Conservation (phyloP, 805 yeast genomes). For the Wickerhamiella shivajii region DNA sequence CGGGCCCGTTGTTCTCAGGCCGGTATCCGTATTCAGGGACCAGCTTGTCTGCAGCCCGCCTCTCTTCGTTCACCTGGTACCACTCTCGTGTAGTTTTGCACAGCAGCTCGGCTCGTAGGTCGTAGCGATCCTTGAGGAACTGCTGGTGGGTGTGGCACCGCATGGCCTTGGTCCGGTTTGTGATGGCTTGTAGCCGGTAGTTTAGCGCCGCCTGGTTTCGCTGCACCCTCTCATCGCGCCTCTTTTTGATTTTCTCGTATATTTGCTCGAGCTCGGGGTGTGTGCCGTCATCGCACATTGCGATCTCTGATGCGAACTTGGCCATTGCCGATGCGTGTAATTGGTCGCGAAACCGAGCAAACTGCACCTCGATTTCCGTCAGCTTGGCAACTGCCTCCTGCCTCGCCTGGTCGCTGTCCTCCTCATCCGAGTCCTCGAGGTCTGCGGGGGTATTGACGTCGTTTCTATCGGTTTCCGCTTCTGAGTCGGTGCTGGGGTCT, state of each 20-base stretch:
- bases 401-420: slow-evolving; percentile 26
- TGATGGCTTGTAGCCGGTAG: slow-evolving; percentile 63
- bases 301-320: slow-evolving; percentile 66
- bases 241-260: slow-evolving; percentile 53
- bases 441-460: too few relatives aligned
- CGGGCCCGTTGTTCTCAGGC: slow-evolving; percentile 29
- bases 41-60: slow-evolving; percentile 62
- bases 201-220: slow-evolving; percentile 36
- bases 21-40: slow-evolving; percentile 33
- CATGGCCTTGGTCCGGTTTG: slow-evolving; percentile 64
- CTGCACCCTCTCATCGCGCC: slow-evolving; percentile 54
- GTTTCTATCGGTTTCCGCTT: too few relatives aligned
- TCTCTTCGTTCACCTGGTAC: slow-evolving; percentile 84
- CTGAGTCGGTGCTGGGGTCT: too few relatives aligned
- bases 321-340: slow-evolving; percentile 71
- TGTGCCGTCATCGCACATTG: slow-evolving; percentile 73
- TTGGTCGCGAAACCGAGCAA: slow-evolving; percentile 73
- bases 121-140: slow-evolving; percentile 51
- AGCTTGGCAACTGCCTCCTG: slow-evolving; percentile 56
- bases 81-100: slow-evolving; percentile 67
- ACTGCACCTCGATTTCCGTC: slow-evolving; percentile 68
- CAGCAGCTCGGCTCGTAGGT: slow-evolving; percentile 49
- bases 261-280: slow-evolving; percentile 80
- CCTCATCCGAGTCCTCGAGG: too few relatives aligned
- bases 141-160: slow-evolving; percentile 77